Evolutionary conservation across 371 early-diverging fungal genomes (phyloP), one percentile per base, ranked within the genome.

Genomic region (Rhizopus sp.): DNA sequence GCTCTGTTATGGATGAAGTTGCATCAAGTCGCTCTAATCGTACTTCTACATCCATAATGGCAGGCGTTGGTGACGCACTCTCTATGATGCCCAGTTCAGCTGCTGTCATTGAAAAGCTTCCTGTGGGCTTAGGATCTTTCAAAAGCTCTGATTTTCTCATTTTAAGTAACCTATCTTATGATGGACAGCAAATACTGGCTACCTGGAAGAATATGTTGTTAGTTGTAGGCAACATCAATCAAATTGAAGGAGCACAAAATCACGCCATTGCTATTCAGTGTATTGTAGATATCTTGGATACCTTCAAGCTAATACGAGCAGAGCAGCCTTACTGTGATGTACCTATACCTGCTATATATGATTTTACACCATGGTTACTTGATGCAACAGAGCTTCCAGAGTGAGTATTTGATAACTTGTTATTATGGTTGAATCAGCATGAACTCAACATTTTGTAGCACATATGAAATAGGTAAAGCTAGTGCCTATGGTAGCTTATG

Each of bases 121-220:
- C 80, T 15, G 32, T 62, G 0, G 61, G 62, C n/a, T 45, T 80
- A 32, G 80, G 75, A 0, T 62, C 70, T 3, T 80, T 80, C 39
- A 64, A 63, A 37, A 73, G 75, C 39, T 41, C 66, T 5, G 83
- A 78, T n/a, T 82, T 82, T 54, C 52, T 74, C 5, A 70, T 74
- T n/a, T 34, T 83, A 4, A 61, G 45, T 12, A 72, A 59, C 32
- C 33, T 76, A 8, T 35, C 55, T 4, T 80, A 78, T 80, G 76
- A 70, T 55, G 73, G 68, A 0, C 69, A 67, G 15, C 63, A 63
- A 10, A 71, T 78, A 3, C 64, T 81, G 1, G 60, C 57, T 16
- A 53, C 82, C 5, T 92, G 90, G 90, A 89, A 87, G 53, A 88
- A 88, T 44, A 73, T 88, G 70, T 60, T 92, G 13, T 82, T 86